Percentiles rank a stretch among this genome's conserved stretches.
These are phyloP conservation scores for Fusarium fracticaudum DNA, from an alignment of 2,329 filamentous ascomycete species.

Conservation along the genomic window DNA sequence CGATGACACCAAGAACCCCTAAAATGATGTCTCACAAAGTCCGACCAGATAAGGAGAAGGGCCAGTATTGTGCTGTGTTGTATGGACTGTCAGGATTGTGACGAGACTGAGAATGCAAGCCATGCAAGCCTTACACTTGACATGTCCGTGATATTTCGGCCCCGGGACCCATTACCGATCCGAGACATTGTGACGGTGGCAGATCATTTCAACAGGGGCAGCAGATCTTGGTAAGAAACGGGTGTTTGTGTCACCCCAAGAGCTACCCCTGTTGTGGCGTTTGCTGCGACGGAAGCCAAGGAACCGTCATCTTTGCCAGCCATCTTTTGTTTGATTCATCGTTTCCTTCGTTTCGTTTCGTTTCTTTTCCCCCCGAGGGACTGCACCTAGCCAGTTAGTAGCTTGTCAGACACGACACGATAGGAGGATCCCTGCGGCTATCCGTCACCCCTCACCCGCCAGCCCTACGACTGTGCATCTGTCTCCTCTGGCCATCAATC, in stretches of 20 bases:
- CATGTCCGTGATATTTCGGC: slow-evolving; percentile 33
- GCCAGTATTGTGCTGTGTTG: neutral
- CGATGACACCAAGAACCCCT: neutral
- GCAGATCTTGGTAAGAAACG: slow-evolving; percentile 15
- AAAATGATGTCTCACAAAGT: slow-evolving; percentile 1
- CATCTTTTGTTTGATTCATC: slow-evolving; percentile 2
- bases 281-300: slow-evolving; percentile 10
- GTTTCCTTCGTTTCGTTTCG: neutral
- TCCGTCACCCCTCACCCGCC: neutral
- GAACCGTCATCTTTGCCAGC: slow-evolving; percentile 5
- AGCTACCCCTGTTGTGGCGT: slow-evolving; percentile 19
- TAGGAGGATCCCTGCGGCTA: slow-evolving; percentile 5
- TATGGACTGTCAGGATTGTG: neutral
- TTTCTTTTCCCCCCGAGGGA: neutral
- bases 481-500: neutral
- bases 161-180: slow-evolving; percentile 10
- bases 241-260: slow-evolving; percentile 22
- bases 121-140: neutral
- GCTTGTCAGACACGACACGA: neutral
- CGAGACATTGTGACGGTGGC: slow-evolving; percentile 17
- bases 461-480: slow-evolving; percentile 12
- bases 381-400: neutral
- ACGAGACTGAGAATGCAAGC: neutral
- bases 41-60: neutral
- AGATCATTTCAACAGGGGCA: slow-evolving; percentile 27